Base-by-base conservation (phyloP, 345 rosid genomes). In the Eucalyptus tenuipes region DNA sequence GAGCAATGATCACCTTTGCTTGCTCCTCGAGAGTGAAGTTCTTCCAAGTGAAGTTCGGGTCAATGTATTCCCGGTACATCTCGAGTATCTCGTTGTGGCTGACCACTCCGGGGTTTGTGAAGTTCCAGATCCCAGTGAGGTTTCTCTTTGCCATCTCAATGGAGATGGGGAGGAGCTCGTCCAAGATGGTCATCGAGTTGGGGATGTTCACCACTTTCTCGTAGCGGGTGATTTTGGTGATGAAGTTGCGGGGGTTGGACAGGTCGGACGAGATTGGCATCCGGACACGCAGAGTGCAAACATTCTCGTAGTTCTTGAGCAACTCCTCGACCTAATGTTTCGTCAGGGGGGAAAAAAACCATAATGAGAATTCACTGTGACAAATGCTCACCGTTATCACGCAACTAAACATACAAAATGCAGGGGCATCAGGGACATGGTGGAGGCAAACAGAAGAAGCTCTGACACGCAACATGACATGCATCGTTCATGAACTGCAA, bases 121-220 rank as follows among this genome's bases (percentile, higher is more conserved):
- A 97, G 91, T 96, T 96, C 94, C 94, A 97, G 88, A 96, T 97
- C 84, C 99, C 99, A 22, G 98, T 97, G 86, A 97, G 96, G 93
- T 96, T 96, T 88, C 98, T 95, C 96, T 95, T 95, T 5, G 99
- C 99, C 99, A 97, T 97, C 90, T 97, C 98, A 29, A 96, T 92
- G 79, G 99, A 97, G 87, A 97, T 94, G 1, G 97, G 99, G 14
- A 97, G 96, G 75, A 96, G 95, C 90, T 97, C 99, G 55, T 97
- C 96, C 89, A 97, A 93, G 86, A 97, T 95, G 8, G 99, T 95
- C 99, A 97, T 97, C 3, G 98, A 96, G 93, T 97, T 97, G 31
- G 99, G 99, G 86, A 97, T 97, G 90, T 96, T 88, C 44, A 97
- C 99, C 4, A 97, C 99, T 90, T 96, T 97, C 40, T 95, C 98